Evolutionary conservation across 1,139 yeast genomes (phyloP), one percentile per base, ranked within the genome.

Genomic region (Hansenula sp.): DNA sequence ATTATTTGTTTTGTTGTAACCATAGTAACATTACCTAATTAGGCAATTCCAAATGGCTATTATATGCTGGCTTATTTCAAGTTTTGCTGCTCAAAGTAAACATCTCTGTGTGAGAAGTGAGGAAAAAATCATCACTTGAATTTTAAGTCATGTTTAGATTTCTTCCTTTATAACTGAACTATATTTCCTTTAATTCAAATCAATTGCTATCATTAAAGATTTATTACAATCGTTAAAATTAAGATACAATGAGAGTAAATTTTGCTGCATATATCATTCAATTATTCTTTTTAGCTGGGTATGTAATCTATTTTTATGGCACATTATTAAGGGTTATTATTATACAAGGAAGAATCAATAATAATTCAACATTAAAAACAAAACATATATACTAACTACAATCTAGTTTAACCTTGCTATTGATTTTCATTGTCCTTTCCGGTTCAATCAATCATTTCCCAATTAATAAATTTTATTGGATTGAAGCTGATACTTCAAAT

Each of bases 401-500:
- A 8, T 24, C 26, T 16, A 24, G 34, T 32, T 22, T 32, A 16
- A 67, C 77, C 32, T 64, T 84, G 48, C 65, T 83, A 50, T 67
- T 83, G 45, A 61, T 83, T 29, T 74, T 84, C 48, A 71, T 79
- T 37, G 71, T 82, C 32, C 71, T 84, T 50, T 79, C 88, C 2
- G 94, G 94, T 39, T 69, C 86, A 7, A 68, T 80, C 37, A 61
- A 71, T 51, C 66, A 69, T 47, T 72, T 64, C 66, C 90, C 92
- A 29, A 71, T 84, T 55, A 68, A 80, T 62, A 65, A 64, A 38
- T 82, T 83, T 53, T 84, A 79, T 65, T 82, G 89, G 89, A 57
- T 84, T 36, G 68, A 75, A 59, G 92, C 82, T 38, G 82, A 82
- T 57, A 83, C 92, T 38, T 61, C 76, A 1, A 58, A 58, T 39